phyloP scores from a whole-genome alignment of 352 stramenopile genomes.

The Pythium volutum region DNA sequence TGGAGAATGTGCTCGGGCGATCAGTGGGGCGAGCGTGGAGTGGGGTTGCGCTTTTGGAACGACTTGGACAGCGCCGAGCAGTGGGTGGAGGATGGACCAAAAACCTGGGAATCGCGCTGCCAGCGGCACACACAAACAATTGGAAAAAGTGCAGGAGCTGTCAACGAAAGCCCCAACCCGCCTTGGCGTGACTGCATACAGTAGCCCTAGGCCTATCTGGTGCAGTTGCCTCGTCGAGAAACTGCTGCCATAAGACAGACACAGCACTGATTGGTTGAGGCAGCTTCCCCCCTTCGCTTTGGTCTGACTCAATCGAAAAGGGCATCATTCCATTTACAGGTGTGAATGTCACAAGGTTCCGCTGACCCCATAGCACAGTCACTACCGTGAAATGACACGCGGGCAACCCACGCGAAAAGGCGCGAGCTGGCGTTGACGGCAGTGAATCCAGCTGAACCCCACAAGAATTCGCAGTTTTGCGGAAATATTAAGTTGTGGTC shows the following conservation, averaged over 20 bases:
- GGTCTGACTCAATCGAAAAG: slow-evolving; percentile 26
- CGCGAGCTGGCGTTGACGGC: slow-evolving; percentile 7
- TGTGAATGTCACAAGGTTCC: not conserved
- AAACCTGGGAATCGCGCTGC: not conserved
- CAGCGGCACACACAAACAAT: slow-evolving; percentile 19
- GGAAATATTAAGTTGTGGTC: slow-evolving; percentile 9
- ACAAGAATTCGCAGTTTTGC: slow-evolving; percentile 16
- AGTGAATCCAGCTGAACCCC: slow-evolving; percentile 7
- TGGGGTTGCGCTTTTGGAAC: slow-evolving; percentile 24
- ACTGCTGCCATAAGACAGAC: slow-evolving; percentile 20
- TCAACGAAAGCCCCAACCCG: slow-evolving; percentile 25
- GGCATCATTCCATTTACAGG: slow-evolving; percentile 15
- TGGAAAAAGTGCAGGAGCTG: slow-evolving; percentile 10
- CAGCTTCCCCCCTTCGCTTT: slow-evolving; percentile 18
- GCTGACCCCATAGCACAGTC: not conserved
- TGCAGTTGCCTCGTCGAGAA: slow-evolving; percentile 27
- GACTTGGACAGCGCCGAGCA: not conserved
- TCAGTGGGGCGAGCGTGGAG: slow-evolving; percentile 20
- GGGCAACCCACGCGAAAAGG: slow-evolving; percentile 12
- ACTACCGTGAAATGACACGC: slow-evolving; percentile 12
- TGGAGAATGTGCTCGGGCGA: slow-evolving; percentile 26
- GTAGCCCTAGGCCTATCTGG: slow-evolving; percentile 18
- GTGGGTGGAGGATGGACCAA: slow-evolving; percentile 13
- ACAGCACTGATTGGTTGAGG: slow-evolving; percentile 22
- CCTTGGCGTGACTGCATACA: slow-evolving; percentile 5